These are phyloP conservation scores for Termitomyces heimii DNA, from an alignment of 768 basidiomycete species.

Conservation along the genomic window DNA sequence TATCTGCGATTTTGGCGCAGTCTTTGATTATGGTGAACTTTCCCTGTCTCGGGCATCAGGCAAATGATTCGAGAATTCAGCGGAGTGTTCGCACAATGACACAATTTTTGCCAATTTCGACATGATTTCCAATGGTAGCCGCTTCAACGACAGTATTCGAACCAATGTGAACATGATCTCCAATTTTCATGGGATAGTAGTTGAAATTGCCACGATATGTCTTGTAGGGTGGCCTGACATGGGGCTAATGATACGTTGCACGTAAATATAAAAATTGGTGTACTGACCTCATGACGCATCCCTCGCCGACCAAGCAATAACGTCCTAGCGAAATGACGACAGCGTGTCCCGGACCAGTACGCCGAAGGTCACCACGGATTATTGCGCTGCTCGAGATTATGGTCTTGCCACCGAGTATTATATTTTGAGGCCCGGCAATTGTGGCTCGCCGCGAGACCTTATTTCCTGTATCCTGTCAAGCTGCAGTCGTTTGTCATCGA, in stretches of 20 bases:
- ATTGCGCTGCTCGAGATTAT: slow-evolving; percentile 89
- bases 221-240: slow-evolving; percentile 73
- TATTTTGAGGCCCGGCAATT: slow-evolving; percentile 92
- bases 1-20: slow-evolving; percentile 85
- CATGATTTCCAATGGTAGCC: slow-evolving; percentile 89
- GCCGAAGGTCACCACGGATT: slow-evolving; percentile 87
- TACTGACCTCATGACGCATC: slow-evolving; percentile 74
- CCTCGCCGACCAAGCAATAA: slow-evolving; percentile 89
- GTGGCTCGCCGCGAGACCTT: slow-evolving; percentile 90
- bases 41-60: slow-evolving; percentile 47
- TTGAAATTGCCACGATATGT: slow-evolving; percentile 90
- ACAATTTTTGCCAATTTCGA: slow-evolving; percentile 93
- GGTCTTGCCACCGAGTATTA: slow-evolving; percentile 95
- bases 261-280: not conserved
- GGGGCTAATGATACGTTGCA: not conserved
- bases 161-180: slow-evolving; percentile 93
- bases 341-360: slow-evolving; percentile 87
- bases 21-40: slow-evolving; percentile 98
- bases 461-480: slow-evolving; percentile 82
- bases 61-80: not conserved
- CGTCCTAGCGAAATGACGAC: slow-evolving; percentile 91
- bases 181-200: slow-evolving; percentile 97
- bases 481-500: not conserved
- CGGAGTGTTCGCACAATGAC: slow-evolving; percentile 63
- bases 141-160: slow-evolving; percentile 89